A percentile compares a stretch with the other conserved stretches of the same genome.
These are phyloP conservation scores for Annulohypoxylon stygium DNA, from an alignment of 495 filamentous ascomycete genomes.

Conservation along the genomic window DNA sequence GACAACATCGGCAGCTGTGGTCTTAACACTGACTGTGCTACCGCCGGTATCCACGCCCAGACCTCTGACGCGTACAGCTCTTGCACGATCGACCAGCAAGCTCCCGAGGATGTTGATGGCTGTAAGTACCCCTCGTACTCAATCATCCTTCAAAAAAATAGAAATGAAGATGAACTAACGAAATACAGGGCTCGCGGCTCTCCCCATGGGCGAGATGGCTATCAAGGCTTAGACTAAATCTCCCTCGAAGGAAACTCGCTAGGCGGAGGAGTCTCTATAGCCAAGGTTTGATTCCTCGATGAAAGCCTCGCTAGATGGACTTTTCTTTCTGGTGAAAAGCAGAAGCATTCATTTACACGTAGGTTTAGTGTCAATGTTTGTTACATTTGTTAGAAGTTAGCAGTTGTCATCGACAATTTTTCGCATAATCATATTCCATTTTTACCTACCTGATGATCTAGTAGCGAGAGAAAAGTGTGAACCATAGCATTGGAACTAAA, in stretches of 20 bases:
- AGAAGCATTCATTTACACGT: constrained; percentile 35
- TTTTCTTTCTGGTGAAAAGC: constrained; percentile 18
- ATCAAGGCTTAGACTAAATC: constrained; percentile 60
- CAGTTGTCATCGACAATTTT: constrained; percentile 40
- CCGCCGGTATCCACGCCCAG: constrained; percentile 61
- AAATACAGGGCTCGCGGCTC: constrained; percentile 61
- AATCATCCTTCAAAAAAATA: not conserved
- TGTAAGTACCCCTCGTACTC: constrained; percentile 54
- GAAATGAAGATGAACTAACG: not conserved
- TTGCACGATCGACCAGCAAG: constrained; percentile 63
- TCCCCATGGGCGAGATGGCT: constrained; percentile 66
- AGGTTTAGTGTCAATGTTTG: constrained; percentile 32
- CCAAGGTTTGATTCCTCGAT: constrained; percentile 6
- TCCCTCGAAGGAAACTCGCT: not conserved
- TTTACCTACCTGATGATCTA: not conserved
- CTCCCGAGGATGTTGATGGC: constrained; percentile 64
- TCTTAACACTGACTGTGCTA: constrained; percentile 63
- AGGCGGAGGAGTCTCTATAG: not conserved
- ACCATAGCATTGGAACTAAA: not conserved
- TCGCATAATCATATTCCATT: constrained; percentile 36
- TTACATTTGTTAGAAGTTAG: constrained; percentile 40
- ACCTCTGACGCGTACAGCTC: constrained; percentile 60
- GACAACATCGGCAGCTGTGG: constrained; percentile 67
- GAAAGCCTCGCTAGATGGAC: constrained; percentile 6
- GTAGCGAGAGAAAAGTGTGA: not conserved